Evolutionary conservation across 2,329 filamentous ascomycete species (phyloP), one percentile per base, ranked within the genome.

Genomic region (Colletotrichum plurivorum): DNA sequence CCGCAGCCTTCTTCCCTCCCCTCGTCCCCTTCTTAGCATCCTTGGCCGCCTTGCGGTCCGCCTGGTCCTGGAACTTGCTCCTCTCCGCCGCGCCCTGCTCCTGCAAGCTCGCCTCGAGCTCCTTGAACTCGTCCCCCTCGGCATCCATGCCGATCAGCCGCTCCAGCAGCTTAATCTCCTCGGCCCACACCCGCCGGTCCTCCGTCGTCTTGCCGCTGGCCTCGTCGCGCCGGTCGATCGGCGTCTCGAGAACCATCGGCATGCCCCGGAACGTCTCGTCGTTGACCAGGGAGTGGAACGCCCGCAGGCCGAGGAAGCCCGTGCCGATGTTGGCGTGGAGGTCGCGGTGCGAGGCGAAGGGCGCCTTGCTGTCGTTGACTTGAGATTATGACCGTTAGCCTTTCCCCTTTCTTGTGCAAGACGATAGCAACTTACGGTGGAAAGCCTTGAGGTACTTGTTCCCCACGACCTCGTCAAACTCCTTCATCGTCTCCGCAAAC

Each of bases 311-410:
- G 0, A 99, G 86, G 77, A 97, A 99, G 1, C 96, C 96, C 0
- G 94, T 97, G 27, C 96, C 96, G 71, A 99, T 98, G 78, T 98
- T 98, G 72, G 95, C 94, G 80, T 99, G 96, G 2, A 98, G 83
- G 78, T 99, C 96, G 48, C 95, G 90, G 73, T 94, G 89, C 43
- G 94, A 96, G 49, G 82, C 85, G 36, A 97, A 85, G 0, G 96
- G 95, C 0, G 95, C 94, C 81, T 98, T 99, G 82, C 93, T 97
- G 81, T 99, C 96, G 79, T 99, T 99, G 49, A 99, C 82, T 84
- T 13, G 4, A n/a, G 4, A n/a, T 41, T 15, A n/a, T 49, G 15
- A 63, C 67, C 72, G 49, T 13, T 22, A 27, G 48, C 18, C n/a
- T 18, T n/a, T 16, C 25, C 2, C n/a, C 16, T 3, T 16, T 22